Conservation (phyloP, 148 eudicot species). For the Camellia japonica region DNA sequence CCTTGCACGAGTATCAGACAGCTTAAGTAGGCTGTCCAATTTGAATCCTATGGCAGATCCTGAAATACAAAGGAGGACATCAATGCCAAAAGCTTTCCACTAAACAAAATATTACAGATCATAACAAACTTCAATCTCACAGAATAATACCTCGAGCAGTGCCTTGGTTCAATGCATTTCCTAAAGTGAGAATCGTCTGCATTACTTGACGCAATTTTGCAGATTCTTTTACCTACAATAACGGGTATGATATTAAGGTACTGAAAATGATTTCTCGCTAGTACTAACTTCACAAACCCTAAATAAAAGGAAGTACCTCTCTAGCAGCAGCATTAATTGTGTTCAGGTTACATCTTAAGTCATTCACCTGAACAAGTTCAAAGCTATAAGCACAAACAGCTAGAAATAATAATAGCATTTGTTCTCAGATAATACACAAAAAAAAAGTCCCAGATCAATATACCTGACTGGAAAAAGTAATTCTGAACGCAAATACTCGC, state of each 20-base stretch:
- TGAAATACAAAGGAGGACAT: constrained; percentile 26
- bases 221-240: constrained; percentile 80
- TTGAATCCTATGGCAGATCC: constrained; percentile 98
- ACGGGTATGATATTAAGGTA: not conserved
- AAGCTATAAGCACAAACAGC: not conserved
- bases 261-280: not conserved
- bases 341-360: constrained; percentile 69
- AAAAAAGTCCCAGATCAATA: too few species aligned
- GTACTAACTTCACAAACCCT: not conserved
- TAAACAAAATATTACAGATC: constrained; percentile 5
- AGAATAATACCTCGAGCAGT: constrained; percentile 81
- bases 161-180: constrained; percentile 98
- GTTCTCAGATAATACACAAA: not conserved
- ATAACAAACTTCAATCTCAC: constrained; percentile 8
- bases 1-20: constrained; percentile 96
- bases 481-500: too few species aligned
- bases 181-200: constrained; percentile 97
- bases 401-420: constrained; percentile 8
- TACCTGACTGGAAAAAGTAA: too few species aligned
- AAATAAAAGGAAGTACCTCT: constrained; percentile 50
- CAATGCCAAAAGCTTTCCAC: constrained; percentile 3
- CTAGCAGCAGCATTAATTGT: constrained; percentile 76
- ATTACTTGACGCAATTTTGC: constrained; percentile 84
- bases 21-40: constrained; percentile 93
- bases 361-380: constrained; percentile 55